Conservation (phyloP, 2,329 filamentous ascomycete species). For the Stachybotrys chlorohalonatus region DNA sequence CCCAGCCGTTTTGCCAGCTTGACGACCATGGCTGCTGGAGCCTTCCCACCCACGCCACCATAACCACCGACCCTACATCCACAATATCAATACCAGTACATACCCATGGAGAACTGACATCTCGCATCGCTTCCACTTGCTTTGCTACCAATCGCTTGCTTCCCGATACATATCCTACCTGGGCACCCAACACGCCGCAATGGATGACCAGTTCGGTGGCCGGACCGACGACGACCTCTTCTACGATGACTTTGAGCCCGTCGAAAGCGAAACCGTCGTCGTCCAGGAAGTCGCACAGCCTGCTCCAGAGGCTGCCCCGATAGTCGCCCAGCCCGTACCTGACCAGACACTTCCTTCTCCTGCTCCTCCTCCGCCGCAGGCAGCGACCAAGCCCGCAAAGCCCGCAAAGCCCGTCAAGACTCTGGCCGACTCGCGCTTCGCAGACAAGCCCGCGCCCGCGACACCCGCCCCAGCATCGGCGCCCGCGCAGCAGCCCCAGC, state of each 20-base stretch:
- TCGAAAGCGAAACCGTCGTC: conserved; percentile 26
- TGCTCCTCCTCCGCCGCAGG: neutral
- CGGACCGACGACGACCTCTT: conserved; percentile 55
- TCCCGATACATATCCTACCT: neutral
- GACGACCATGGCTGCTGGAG: too few relatives aligned
- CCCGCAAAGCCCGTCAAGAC: conserved; percentile 9
- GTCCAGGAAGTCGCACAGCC: conserved; percentile 9
- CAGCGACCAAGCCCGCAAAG: conserved; percentile 2
- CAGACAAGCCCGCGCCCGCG: conserved; percentile 13
- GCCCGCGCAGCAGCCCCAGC: neutral
- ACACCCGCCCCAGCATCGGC: conserved; percentile 2
- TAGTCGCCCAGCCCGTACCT: conserved; percentile 4
- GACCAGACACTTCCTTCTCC: conserved; percentile 1
- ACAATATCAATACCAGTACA: neutral
- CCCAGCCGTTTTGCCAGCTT: too few relatives aligned
- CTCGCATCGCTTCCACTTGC: neutral
- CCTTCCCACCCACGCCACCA: too few relatives aligned
- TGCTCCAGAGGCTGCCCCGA: conserved; percentile 7
- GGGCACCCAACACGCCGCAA: conserved; percentile 14
- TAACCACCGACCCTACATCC: neutral
- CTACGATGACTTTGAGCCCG: conserved; percentile 52
- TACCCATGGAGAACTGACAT: too few relatives aligned
- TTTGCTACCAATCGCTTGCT: neutral
- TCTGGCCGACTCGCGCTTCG: conserved; percentile 22
- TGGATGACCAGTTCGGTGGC: conserved; percentile 54